Percentiles rank a stretch among this genome's conserved stretches.
Evolutionary conservation across 345 rosid genomes (phyloP).

Genomic region (Gossypium stocksii): DNA sequence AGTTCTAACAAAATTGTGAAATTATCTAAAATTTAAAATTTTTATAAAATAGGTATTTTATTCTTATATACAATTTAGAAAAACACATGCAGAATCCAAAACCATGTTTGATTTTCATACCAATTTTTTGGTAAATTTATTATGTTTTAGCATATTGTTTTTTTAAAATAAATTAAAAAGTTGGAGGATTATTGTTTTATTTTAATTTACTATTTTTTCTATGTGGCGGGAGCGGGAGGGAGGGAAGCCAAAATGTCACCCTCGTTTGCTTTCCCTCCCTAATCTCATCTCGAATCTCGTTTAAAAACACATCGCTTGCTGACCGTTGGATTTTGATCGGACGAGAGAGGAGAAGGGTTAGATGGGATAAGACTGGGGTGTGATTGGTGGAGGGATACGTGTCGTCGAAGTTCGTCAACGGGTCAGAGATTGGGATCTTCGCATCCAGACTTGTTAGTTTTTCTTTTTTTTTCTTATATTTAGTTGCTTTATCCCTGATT

Average conservation of each 20-base stretch:
- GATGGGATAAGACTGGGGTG: not conserved
- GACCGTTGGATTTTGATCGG: slow-evolving; percentile 4
- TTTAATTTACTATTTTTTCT: slow-evolving; percentile 17
- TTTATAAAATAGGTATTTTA: too few relatives aligned
- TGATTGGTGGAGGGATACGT: not conserved
- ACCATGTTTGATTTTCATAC: too few relatives aligned
- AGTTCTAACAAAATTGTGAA: too few relatives aligned
- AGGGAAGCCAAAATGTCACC: not conserved
- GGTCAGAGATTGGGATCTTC: slow-evolving; percentile 6
- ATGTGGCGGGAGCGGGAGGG: slow-evolving; percentile 21
- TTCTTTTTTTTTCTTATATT: too few relatives aligned
- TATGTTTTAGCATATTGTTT: not conserved
- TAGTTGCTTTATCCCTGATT: not conserved
- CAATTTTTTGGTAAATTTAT: too few relatives aligned
- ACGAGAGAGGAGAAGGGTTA: not conserved
- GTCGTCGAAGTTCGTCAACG: not conserved
- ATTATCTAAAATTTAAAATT: too few relatives aligned
- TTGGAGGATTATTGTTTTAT: not conserved
- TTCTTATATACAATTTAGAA: too few relatives aligned
- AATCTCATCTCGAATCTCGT: not conserved
- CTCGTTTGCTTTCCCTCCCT: not conserved
- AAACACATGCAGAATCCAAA: too few relatives aligned
- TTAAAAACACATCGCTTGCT: not conserved
- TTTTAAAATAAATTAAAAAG: too few relatives aligned
- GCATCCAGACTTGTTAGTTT: not conserved